Evolutionary conservation across 306 rosid genomes (phyloP).

Genomic region (Sicyos baderoa): DNA sequence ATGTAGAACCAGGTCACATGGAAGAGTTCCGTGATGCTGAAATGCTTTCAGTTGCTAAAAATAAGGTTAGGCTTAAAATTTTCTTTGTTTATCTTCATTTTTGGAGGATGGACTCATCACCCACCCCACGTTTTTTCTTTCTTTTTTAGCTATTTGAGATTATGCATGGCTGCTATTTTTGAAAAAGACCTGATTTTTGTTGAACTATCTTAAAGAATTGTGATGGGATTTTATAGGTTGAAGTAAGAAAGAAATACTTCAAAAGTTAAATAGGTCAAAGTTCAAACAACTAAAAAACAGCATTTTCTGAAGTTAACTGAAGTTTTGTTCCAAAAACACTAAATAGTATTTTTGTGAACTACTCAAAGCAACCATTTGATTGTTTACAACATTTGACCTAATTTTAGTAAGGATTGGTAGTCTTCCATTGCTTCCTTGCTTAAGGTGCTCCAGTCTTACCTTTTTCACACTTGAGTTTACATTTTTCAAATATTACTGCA

Average conservation of each 20-base stretch:
- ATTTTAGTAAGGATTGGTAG: neutral
- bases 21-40: slow-evolving; percentile 37
- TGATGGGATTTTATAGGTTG: neutral
- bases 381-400: neutral
- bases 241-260: neutral
- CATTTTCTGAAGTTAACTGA: neutral
- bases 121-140: too few species aligned
- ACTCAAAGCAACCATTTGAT: neutral
- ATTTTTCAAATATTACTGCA: neutral
- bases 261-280: neutral
- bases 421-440: slow-evolving; percentile 2
- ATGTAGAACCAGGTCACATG: slow-evolving; percentile 28
- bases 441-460: neutral
- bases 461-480: neutral
- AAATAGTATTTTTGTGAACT: neutral
- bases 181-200: neutral
- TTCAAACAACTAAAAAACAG: neutral
- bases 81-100: neutral
- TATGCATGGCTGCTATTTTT: neutral
- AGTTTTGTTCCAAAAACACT: neutral
- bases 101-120: too few species aligned
- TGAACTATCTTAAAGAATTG: neutral
- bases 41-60: slow-evolving; percentile 25
- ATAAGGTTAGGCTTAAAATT: slow-evolving; percentile 39
- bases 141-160: neutral